Base-by-base conservation (phyloP, 805 yeast genomes). In the Metschnikowia chrysomelidarum region DNA sequence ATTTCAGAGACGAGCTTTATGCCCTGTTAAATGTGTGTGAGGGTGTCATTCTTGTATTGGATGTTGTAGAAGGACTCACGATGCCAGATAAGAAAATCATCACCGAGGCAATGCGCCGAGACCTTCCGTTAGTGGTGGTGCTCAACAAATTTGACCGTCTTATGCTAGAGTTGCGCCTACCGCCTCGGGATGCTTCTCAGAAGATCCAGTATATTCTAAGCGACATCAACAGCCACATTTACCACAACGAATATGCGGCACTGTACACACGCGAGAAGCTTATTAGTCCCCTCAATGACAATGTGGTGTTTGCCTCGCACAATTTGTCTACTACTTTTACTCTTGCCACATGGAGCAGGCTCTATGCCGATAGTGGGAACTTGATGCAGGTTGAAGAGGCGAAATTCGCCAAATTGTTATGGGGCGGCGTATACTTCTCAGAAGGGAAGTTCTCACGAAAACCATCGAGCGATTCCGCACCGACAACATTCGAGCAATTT, bases 141-240 rank as follows among this genome's bases (percentile, higher is more conserved):
- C 43, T 93, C 4, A 89, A 86, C 59, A 93, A 94, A 57, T 47
- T 94, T 7, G 99, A 93, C 56, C 62, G 97, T 41, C 63, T 93
- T n/a, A 70, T 91, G 0, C 52, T 89, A 27, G 98, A 93, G 46
- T 61, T 89, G 26, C 73, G 77, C 43, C 62, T 91, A 4, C 85
- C 96, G 0, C 87, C 87, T 2, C 47, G 60, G 2, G 95, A 87
- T 44, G 75, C 88, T 1, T 86, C 78, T 52, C 69, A 73, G 50
- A 89, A 93, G 52, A 46, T 93, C 19, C 62, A 75, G 36, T 67
- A 72, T 43, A 60, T 71, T 2, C 63, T 89, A 13, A 82, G 79
- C 30, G 78, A 78, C 24, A 62, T 88, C n/a, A 87, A 88, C 53
- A 55, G 59, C 0, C 72, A 59, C 38, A 65, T 86, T 4, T 43